Base-by-base conservation (phyloP, 306 rosid species). In the Begonia masoniana region DNA sequence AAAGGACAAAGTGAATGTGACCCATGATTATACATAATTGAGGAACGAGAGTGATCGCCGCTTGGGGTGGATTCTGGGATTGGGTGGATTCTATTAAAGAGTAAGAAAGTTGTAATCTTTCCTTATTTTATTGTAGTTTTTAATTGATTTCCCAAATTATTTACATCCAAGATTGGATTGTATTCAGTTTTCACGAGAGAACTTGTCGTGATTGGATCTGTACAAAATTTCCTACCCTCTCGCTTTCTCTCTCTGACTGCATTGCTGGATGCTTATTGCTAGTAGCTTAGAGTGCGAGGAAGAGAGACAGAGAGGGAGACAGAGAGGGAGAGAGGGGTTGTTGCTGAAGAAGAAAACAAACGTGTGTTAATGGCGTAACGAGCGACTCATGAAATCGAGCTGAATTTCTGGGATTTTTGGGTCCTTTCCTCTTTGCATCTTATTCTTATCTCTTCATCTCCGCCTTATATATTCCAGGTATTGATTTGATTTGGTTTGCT, bases 171-270 rank as follows among this genome's bases (percentile, higher is more conserved):
- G 39, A 5, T 31, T 31, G 39, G 39, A 31, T 31, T 31, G 39
- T 31, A 31, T 43, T 54, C 17, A 53, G 67, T 41, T 47, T 71
- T 73, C 78, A 64, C 75, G 74, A 64, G 74, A 57, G 24, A 60
- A 72, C 2, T 60, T 51, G 81, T 66, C 74, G 72, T 72, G 85
- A 82, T 80, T 77, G 77, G 82, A 85, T 82, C 85, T 71, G 78
- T 76, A 82, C 83, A 76, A 74, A 78, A 66, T 67, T 31, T 6
- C 39, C 70, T 52, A 58, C 55, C 24, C 47, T 61, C 56, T 51
- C 17, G 7, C 55, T 10, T 59, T 41, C 61, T 15, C 50, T 41
- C 24, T 62, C 17, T 60, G 16, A 35, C 68, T 56, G 68, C 71
- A 66, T 43, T 46, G 39, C 39, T 7, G 39, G 39, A 31, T 31